phyloP scores from a whole-genome alignment of 768 basidiomycete genomes.

The Rhodotorula paludigena region DNA sequence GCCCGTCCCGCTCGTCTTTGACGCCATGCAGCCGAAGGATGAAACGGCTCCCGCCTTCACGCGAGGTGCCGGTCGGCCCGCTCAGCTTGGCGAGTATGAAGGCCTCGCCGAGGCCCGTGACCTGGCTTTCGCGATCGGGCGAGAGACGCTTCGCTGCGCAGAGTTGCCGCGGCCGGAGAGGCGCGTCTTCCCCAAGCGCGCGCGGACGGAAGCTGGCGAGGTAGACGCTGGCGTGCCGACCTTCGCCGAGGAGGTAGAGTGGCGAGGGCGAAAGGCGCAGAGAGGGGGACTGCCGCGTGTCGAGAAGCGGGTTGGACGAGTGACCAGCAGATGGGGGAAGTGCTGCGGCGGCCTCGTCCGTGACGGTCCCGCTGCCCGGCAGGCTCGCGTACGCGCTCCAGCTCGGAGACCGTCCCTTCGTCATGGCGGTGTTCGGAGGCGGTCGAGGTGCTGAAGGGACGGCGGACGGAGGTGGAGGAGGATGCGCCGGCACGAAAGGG shows the following conservation, averaged over 20 bases:
- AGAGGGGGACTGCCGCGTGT: slow-evolving; percentile 17
- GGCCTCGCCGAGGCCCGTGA: slow-evolving; percentile 48
- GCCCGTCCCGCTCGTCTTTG: slow-evolving; percentile 21
- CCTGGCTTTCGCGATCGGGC: slow-evolving; percentile 48
- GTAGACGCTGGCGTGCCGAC: slow-evolving; percentile 42
- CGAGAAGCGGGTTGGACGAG: slow-evolving; percentile 28
- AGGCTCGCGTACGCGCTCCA: no score
- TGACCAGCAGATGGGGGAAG: slow-evolving; percentile 19
- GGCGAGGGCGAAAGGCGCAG: slow-evolving; percentile 11
- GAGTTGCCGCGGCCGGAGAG: slow-evolving; percentile 41
- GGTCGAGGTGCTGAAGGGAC: background rate
- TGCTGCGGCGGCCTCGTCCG: background rate
- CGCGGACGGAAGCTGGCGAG: slow-evolving; percentile 29
- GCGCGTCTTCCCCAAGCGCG: slow-evolving; percentile 3
- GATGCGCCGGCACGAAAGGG: background rate
- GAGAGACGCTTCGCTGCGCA: slow-evolving; percentile 50
- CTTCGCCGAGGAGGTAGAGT: slow-evolving; percentile 38
- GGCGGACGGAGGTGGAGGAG: background rate
- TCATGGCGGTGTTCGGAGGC: no score
- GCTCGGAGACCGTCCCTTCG: no score
- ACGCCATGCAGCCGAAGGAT: slow-evolving; percentile 15
- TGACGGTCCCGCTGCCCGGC: no score
- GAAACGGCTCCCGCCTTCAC: background rate
- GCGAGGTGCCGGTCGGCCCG: background rate
- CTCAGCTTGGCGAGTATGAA: slow-evolving; percentile 45